Percentiles rank a stretch among this genome's conserved stretches.
phyloP scores from a whole-genome alignment of 2,329 filamentous ascomycete genomes.

The Malbranchea zuffiana region DNA sequence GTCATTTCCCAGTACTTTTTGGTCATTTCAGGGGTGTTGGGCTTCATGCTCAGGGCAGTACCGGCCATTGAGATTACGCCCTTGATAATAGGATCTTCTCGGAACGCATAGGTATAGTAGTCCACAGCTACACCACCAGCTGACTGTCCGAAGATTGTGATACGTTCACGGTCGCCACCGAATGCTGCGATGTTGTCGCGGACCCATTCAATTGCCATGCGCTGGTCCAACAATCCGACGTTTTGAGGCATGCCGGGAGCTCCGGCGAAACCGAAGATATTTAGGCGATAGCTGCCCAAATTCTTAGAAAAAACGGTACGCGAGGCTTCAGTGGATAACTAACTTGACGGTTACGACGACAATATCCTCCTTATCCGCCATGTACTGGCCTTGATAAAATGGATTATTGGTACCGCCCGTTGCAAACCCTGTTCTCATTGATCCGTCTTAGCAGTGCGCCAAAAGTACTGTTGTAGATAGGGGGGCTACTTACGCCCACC shows the following conservation, averaged over 20 bases:
- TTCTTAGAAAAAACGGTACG: background rate
- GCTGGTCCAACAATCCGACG: conserved; percentile 41
- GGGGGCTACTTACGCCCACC: conserved; percentile 5
- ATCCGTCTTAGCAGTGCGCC: too few relatives aligned
- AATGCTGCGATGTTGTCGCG: conserved; percentile 32
- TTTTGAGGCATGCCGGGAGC: conserved; percentile 36
- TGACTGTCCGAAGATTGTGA: conserved; percentile 39
- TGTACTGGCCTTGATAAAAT: conserved; percentile 6
- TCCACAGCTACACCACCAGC: conserved; percentile 28
- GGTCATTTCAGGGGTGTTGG: conserved; percentile 14
- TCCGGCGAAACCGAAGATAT: conserved; percentile 34
- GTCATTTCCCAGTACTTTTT: conserved; percentile 11
- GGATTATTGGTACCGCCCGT: conserved; percentile 11
- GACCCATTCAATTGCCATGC: conserved; percentile 32
- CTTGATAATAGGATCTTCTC: conserved; percentile 14
- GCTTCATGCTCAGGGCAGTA: conserved; percentile 25
- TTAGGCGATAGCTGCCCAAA: conserved; percentile 36
- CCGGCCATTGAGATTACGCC: conserved; percentile 15
- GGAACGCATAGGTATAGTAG: conserved; percentile 10
- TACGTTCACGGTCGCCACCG: conserved; percentile 32
- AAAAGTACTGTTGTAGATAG: background rate
- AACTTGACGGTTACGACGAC: conserved; percentile 19
- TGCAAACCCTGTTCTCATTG: conserved; percentile 25
- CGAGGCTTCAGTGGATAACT: conserved; percentile 38
- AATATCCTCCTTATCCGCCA: conserved; percentile 8